Evolutionary conservation across 495 filamentous ascomycete genomes (phyloP).

Genomic region (Aspergillus sclerotiicarbonarius): DNA sequence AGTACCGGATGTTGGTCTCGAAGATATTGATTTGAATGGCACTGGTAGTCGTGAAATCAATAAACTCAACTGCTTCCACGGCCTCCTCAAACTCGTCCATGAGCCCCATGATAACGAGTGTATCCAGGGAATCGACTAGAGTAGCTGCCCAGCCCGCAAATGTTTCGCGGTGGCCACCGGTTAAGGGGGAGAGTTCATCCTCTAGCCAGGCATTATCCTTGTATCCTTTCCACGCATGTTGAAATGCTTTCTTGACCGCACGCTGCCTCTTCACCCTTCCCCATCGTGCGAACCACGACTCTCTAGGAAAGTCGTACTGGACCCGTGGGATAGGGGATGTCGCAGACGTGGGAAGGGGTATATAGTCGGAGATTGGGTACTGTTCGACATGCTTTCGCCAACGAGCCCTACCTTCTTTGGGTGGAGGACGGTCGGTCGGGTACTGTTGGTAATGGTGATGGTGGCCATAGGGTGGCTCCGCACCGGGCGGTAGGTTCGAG

Average conservation of each 20-base stretch:
- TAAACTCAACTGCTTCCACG: constrained; percentile 49
- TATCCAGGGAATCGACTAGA: constrained; percentile 61
- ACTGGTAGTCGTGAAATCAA: constrained; percentile 53
- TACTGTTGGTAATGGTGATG: constrained; percentile 13
- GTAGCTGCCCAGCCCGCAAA: constrained; percentile 65
- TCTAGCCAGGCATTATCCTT: constrained; percentile 72
- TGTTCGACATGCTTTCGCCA: constrained; percentile 45
- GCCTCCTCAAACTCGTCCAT: constrained; percentile 59
- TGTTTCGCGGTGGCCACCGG: constrained; percentile 46
- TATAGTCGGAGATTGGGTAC: constrained; percentile 49
- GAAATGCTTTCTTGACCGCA: constrained; percentile 67
- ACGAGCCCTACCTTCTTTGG: constrained; percentile 26
- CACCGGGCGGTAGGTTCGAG: constrained; percentile 30
- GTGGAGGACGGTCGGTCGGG: not conserved
- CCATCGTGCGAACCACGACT: constrained; percentile 35
- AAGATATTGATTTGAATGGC: constrained; percentile 69
- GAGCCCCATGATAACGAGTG: constrained; percentile 62
- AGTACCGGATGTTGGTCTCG: constrained; percentile 84
- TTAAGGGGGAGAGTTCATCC: constrained; percentile 73
- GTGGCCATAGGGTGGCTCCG: constrained; percentile 15
- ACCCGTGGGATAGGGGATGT: constrained; percentile 47
- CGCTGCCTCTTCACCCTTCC: constrained; percentile 44
- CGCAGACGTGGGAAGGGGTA: constrained; percentile 44
- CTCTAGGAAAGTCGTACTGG: constrained; percentile 51
- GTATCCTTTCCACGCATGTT: constrained; percentile 74